Base-by-base conservation (phyloP, 164 flowering plant species). In the Kalanchoe fedtschenkoi region DNA sequence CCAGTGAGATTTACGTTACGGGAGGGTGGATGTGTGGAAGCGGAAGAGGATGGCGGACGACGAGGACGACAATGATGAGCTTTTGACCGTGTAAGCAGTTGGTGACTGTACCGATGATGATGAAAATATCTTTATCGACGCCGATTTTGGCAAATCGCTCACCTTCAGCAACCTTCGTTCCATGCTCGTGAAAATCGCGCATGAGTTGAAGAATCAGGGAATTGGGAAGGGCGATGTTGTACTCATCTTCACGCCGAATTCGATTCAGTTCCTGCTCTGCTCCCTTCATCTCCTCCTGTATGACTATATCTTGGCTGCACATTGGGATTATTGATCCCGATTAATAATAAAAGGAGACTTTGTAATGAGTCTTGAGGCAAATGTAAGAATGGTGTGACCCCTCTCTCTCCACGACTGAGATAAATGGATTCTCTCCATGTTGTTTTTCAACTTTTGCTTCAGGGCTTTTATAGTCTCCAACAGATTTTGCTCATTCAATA, bases 161-260 rank as follows among this genome's bases (percentile, higher is more conserved):
- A 73, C 78, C 35, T 92, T 80, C 64, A 7, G 70, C 10, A 74
- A 78, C 35, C 57, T 89, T 71, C 74, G 75, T 68, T 72, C 85
- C 64, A 61, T 60, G 35, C 78, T 81, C 22, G 51, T 71, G 39
- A 78, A 65, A 61, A 46, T 87, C 60, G 58, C 95, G 6, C 80
- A 73, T 34, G 85, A 73, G 0, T 72, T 92, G 0, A 28, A 58
- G 67, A 71, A 69, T 19, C 74, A 84, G 34, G 91, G 89, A 34
- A 71, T 87, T 56, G 56, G 43, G 24, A 84, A 82, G 70, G 78
- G 78, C 33, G 95, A 89, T 60, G 89, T 78, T 16, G 89, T 89
- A 29, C 69, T 87, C 33, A 82, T 87, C 28, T 64, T 89, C 37
- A 77, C 96, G 2, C 95, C 98, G 6, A 92, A 92, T 66, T 87